Conservation (phyloP, 305 asterid species). For the Fraxinus greggii region DNA sequence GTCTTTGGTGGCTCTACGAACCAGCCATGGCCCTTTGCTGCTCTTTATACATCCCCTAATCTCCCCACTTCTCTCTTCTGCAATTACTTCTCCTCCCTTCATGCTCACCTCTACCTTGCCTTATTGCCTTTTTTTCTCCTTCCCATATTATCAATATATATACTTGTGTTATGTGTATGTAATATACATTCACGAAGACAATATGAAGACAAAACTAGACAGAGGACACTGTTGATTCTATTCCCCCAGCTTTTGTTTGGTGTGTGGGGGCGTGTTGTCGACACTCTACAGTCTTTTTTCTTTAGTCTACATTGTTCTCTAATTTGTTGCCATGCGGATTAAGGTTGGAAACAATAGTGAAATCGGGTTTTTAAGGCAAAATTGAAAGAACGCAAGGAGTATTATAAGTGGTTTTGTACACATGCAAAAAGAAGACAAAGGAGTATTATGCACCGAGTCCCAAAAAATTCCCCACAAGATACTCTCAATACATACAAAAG, state of each 20-base stretch:
- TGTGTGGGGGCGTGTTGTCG: background rate
- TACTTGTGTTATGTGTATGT: background rate
- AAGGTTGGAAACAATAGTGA: background rate
- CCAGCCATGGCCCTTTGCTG: constrained; percentile 73
- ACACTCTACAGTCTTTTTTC: background rate
- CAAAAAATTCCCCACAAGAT: background rate
- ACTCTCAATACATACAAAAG: background rate
- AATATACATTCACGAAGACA: background rate
- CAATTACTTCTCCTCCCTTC: constrained; percentile 19
- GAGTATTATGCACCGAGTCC: background rate
- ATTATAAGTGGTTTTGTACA: background rate
- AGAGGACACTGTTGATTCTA: constrained; percentile 18
- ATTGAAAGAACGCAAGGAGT: background rate
- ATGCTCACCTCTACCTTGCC: background rate
- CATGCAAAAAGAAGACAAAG: background rate
- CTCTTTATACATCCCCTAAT: constrained; percentile 66
- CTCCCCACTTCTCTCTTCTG: constrained; percentile 18
- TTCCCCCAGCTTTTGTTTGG: constrained; percentile 10
- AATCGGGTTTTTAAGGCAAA: background rate
- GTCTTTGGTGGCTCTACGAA: constrained; percentile 48
- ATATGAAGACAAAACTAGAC: background rate
- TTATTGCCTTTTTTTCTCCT: background rate
- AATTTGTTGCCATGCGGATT: background rate
- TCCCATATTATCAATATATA: background rate
- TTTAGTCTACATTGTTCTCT: background rate